phyloP scores from a whole-genome alignment of 139 green algal genomes.

The Edaphochlamys debaryana region DNA sequence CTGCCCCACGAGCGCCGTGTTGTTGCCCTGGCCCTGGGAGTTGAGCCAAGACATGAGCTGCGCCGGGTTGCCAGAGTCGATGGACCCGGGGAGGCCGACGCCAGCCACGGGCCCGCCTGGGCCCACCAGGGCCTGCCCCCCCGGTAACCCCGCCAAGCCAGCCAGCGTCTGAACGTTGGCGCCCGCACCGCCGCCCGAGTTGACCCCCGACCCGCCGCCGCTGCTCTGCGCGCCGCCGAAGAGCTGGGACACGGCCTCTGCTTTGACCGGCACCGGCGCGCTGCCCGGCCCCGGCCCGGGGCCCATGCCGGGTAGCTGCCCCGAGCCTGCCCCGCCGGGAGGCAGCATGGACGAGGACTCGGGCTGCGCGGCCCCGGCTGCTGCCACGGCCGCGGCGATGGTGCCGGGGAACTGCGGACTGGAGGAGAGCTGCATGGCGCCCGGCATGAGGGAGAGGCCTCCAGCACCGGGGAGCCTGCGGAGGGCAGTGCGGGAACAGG shows the following conservation, averaged over 20 bases:
- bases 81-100: no score
- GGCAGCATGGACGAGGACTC: no score
- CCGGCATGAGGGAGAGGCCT: no score
- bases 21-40: conserved; percentile 27
- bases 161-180: no score
- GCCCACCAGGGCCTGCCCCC: no score
- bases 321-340: not conserved
- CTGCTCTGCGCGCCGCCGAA: no score
- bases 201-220: no score
- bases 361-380: not conserved
- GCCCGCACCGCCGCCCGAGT: no score
- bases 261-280: not conserved
- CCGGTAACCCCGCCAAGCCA: no score
- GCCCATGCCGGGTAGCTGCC: not conserved
- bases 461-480: no score
- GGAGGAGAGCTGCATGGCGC: not conserved
- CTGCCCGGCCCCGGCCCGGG: not conserved
- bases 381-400: not conserved
- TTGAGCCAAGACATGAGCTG: conserved; percentile 3
- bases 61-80: not conserved
- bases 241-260: no score
- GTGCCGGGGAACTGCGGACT: not conserved
- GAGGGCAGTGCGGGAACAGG: no score
- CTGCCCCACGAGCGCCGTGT: not conserved
- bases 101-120: not conserved